These are phyloP conservation scores for Grigorovia yakushimaensis DNA, from an alignment of 805 yeast species.

Conservation along the genomic window DNA sequence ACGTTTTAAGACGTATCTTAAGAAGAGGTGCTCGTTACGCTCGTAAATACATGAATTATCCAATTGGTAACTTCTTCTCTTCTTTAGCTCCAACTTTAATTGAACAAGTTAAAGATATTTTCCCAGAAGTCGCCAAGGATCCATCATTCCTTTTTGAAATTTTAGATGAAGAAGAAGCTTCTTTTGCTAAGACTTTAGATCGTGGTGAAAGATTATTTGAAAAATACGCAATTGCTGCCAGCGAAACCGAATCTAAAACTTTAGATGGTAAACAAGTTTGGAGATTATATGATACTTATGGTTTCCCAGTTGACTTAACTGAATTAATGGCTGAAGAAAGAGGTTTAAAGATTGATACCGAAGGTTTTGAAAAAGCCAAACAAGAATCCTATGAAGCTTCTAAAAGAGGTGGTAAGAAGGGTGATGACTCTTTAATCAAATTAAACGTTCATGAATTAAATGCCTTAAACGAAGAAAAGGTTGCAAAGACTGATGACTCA, in stretches of 20 bases:
- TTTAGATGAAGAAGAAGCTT: constrained; percentile 89
- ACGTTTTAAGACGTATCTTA: constrained; percentile 89
- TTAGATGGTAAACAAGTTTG: constrained; percentile 92
- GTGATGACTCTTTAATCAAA: constrained; percentile 54
- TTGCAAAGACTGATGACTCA: constrained; percentile 77
- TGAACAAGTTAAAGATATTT: constrained; percentile 74
- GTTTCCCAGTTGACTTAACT: constrained; percentile 97
- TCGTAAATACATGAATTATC: constrained; percentile 91
- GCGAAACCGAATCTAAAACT: constrained; percentile 61
- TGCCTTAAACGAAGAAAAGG: constrained; percentile 44
- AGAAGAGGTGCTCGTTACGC: constrained; percentile 98
- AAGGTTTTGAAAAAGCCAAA: constrained; percentile 84
- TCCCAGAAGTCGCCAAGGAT: constrained; percentile 82
- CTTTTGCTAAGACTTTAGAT: constrained; percentile 90
- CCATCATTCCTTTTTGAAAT: constrained; percentile 75
- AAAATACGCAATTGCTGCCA: constrained; percentile 79
- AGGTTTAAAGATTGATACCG: constrained; percentile 84
- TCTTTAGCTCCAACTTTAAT: constrained; percentile 87
- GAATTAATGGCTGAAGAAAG: constrained; percentile 98
- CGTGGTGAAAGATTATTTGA: constrained; percentile 97
- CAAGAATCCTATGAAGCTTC: constrained; percentile 89
- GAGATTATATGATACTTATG: constrained; percentile 97
- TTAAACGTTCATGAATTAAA: constrained; percentile 88
- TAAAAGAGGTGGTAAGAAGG: constrained; percentile 67
- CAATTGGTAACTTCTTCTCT: constrained; percentile 89